A percentile compares a stretch with the other conserved stretches of the same genome.
Conservation (phyloP, 73 alveolate species). For the Paramecium octaurelia region DNA sequence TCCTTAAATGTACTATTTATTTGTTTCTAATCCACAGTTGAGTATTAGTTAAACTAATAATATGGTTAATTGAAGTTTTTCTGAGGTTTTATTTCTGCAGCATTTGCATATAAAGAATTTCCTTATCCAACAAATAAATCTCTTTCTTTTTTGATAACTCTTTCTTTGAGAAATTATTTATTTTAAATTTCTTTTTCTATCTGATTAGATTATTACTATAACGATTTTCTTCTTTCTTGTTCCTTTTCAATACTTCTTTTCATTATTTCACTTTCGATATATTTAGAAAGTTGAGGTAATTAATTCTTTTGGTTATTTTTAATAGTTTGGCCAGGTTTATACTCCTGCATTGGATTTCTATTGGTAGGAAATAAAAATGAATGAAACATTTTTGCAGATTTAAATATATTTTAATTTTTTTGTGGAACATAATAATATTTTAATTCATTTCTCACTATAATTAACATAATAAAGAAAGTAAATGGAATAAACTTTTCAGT, state of each 20-base stretch:
- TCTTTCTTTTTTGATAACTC: neutral
- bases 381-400: neutral
- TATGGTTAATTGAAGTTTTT: neutral
- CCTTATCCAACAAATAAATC: neutral
- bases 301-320: neutral
- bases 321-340: neutral
- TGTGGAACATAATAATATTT: neutral
- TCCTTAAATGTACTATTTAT: neutral
- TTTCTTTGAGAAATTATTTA: neutral
- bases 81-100: neutral
- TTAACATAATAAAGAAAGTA: neutral
- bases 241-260: neutral
- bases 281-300: neutral
- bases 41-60: neutral
- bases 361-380: neutral
- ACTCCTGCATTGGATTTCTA: neutral
- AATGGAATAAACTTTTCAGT: neutral
- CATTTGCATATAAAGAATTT: neutral
- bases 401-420: neutral
- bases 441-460: neutral
- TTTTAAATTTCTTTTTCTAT: neutral
- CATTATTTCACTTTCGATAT: neutral
- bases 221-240: neutral
- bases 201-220: neutral
- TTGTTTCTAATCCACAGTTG: neutral